Evolutionary conservation across 2,329 filamentous ascomycete species (phyloP), one percentile per base, ranked within the genome.

Genomic region (Pseudocercospora vitis): DNA sequence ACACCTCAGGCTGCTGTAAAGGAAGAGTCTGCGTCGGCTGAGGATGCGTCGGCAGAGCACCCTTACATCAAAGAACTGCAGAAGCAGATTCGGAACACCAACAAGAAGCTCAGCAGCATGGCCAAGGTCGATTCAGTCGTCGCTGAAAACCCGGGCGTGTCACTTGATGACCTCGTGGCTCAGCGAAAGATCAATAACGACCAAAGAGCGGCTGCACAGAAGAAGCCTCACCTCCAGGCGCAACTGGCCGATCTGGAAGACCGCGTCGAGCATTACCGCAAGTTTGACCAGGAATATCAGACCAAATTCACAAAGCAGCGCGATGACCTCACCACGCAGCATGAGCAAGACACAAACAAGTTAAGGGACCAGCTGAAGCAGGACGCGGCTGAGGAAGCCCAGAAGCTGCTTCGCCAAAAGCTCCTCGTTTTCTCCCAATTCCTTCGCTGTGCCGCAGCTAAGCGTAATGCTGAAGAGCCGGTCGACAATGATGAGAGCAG

Each of bases 11-110:
- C 48, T 9, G 37, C 47, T 7, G 56, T 55, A 9, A 62, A 64
- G 33, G 65, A 68, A 23, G 50, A 53, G 39, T 65, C 63, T 3
- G 59, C 57, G 16, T 58, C 66, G 7, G 60, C 60, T 11, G 60
- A 64, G 19, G 85, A 89, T 53, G 83, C 83, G 56, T 68, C 71
- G 58, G 77, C 76, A 58, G 91, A 96, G 70, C 91, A 83, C 66
- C 78, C 85, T 32, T 91, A 92, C 74, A 81, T 96, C 69, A 90
- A 85, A 70, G 92, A 97, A 71, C 80, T 97, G 46, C 85, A 92
- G 69, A 96, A 95, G 91, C 90, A 84, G 73, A 88, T 96, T 65
- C 91, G 92, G 69, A 95, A 94, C 73, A 77, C 94, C 68, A 88
- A 85, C 78, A 97, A 96, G 82, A 96, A 96, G 77, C 85, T 97